Base-by-base conservation (phyloP, 176 grass and related monocot genomes). In the Melocanna baccifera region DNA sequence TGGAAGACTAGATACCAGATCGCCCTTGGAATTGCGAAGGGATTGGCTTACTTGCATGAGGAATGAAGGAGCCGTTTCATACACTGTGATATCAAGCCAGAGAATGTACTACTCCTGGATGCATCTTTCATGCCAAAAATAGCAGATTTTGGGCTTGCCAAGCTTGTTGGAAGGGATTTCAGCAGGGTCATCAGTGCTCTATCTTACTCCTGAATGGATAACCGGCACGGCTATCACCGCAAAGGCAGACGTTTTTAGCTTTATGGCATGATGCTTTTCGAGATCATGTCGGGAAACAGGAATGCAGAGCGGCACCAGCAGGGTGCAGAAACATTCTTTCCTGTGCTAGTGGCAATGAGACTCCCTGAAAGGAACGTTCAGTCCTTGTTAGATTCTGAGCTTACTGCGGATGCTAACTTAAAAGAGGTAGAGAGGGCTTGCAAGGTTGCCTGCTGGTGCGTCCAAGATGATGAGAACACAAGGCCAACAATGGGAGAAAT, bases 371-470 rank as follows among this genome's bases (percentile, higher is more conserved):
- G 86, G 0, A 42, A 71, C 37, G 39, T 71, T 12, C 22, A 62
- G 4, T 46, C 9, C 29, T 42, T 85, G 62, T 68, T 85, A 20
- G 48, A 68, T 59, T 4, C 30, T 12, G 20, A 53, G 20, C 46
- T 76, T 32, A 26, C 1, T 3, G 45, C 7, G 2, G 58, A 59
- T 55, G 83, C 16, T 12, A 46, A 77, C 15, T 29, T 59, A 61
- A 11, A 53, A 15, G 61, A 85, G 62, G 53, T 84, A 1, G 71
- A 67, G 18, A 75, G 71, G 26, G 59, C 42, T 25, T 94, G 92
- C 74, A 65, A 29, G 65, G 83, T 86, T 48, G 86, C 88, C 14
- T 88, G 85, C 67, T 94, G 88, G 88, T 94, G 92, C 62, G 78
- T 94, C n/a, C 92, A 94, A 77, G 88, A 90, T 53, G 43, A 78